Conservation (phyloP, 805 yeast species). For the Candida caryicola region DNA sequence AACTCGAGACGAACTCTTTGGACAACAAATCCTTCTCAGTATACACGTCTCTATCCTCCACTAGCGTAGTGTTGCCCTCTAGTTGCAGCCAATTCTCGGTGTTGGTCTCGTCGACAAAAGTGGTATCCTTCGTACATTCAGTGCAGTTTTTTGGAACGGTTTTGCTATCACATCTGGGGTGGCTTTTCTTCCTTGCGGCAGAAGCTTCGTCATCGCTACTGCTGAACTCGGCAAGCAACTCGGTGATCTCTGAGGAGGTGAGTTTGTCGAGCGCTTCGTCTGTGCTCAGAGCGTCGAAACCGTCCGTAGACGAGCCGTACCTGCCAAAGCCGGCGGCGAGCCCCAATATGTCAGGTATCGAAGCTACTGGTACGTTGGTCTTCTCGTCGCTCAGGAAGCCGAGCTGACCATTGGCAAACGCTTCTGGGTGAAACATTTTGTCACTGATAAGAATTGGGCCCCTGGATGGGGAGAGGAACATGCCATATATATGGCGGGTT, state of each 20-base stretch:
- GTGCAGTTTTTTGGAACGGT: background rate
- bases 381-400: background rate
- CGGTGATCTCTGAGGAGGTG: constrained; percentile 4
- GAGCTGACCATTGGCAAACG: background rate
- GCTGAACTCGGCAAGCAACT: constrained; percentile 4
- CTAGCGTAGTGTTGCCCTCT: background rate
- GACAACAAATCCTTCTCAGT: too few relatives aligned
- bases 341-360: background rate
- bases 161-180: too few relatives aligned
- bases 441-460: background rate
- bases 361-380: background rate
- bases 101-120: background rate
- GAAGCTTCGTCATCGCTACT: background rate
- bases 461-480: background rate
- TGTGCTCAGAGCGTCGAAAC: background rate
- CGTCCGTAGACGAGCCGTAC: background rate
- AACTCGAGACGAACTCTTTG: too few relatives aligned
- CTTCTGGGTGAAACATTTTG: background rate
- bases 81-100: background rate
- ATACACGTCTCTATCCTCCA: background rate
- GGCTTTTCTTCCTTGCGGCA: too few relatives aligned
- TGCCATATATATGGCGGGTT: too few relatives aligned
- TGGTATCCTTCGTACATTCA: background rate
- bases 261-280: constrained; percentile 1
- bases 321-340: background rate